Evolutionary conservation across 164 flowering plant genomes (phyloP), one percentile per base, ranked within the genome.

Genomic region (Kingdonia uniflora): DNA sequence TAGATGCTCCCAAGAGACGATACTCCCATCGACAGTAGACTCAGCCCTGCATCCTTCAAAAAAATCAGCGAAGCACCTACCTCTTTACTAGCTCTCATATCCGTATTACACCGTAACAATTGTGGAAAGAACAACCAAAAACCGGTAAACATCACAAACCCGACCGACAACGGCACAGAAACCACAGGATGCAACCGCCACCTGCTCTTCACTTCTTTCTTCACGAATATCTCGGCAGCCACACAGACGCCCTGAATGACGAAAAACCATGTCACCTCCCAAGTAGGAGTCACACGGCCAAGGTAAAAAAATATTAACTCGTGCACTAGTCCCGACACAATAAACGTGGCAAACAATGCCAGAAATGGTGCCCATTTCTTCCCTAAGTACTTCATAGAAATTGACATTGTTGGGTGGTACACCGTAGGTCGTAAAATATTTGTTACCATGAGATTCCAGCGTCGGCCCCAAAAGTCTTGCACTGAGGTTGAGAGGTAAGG

Each of bases 381-480:
- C 5, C 63, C 69, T 0, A 64, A 0, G 1, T 35, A 0, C 8
- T 10, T 12, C 19, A 48, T 24, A 17, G 29, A 38, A 23, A 25
- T 0, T 1, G 8, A 2, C 2, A 16, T 11, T 17, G 52, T n/a
- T 1, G 72, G 72, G 0, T 55, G 22, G 33, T 49, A 65, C 17
- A 68, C 53, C 1, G 60, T 60, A 0, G 47, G 26, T 4, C 67
- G 52, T 11, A 71, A 57, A 14, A 43, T 58, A 26, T 51, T 51
- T 12, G 69, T 58, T 1, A 55, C 57, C 38, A 59, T 59, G 1
- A 63, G 63, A 24, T 72, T 71, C 72, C 75, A 71, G 22, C 75
- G 65, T n/a, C 42, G 41, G 14, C 69, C 72, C 75, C 75, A 67
- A 19, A 65, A 71, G 24, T 71, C 75, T 49, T 65, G 69, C 0